phyloP scores from a whole-genome alignment of 257 asterid species.

The Capsicum pubescens region DNA sequence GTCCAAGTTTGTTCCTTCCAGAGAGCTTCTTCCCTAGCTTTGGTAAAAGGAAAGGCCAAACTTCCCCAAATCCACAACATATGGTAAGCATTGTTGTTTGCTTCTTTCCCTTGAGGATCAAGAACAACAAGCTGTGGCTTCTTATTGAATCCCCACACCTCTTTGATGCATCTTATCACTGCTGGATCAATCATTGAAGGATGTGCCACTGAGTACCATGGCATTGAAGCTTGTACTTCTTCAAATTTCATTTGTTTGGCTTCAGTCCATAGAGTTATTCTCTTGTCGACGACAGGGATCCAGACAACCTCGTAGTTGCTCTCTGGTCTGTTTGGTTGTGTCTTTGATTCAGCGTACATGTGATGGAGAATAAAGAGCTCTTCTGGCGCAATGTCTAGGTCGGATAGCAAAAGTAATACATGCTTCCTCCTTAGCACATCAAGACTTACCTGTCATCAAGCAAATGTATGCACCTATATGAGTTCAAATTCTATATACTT shows the following conservation, averaged over 20 bases:
- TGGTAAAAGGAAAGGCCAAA: conserved; percentile 78
- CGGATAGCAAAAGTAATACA: conserved; percentile 74
- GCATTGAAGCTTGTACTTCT: conserved; percentile 61
- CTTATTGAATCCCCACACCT: conserved; percentile 61
- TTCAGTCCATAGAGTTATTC: conserved; percentile 30
- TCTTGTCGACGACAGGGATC: conserved; percentile 69
- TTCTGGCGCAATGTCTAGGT: conserved; percentile 67
- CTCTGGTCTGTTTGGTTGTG: conserved; percentile 49
- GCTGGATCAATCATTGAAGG: conserved; percentile 68
- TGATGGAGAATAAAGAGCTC: conserved; percentile 76
- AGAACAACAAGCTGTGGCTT: conserved; percentile 79
- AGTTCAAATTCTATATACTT: background rate
- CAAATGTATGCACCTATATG: background rate
- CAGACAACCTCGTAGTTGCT: conserved; percentile 81
- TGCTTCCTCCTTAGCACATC: conserved; percentile 67
- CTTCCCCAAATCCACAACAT: conserved; percentile 98
- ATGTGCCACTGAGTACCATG: conserved; percentile 82
- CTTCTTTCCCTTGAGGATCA: conserved; percentile 81
- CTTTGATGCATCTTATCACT: conserved; percentile 59
- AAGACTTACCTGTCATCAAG: conserved; percentile 57
- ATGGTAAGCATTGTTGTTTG: conserved; percentile 71
- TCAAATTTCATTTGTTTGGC: conserved; percentile 44
- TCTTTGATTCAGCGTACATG: conserved; percentile 57
- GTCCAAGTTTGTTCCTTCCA: conserved; percentile 78
- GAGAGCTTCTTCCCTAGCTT: conserved; percentile 56